phyloP scores from a whole-genome alignment of 2,329 filamentous ascomycete species.

The Fusarium sp. region DNA sequence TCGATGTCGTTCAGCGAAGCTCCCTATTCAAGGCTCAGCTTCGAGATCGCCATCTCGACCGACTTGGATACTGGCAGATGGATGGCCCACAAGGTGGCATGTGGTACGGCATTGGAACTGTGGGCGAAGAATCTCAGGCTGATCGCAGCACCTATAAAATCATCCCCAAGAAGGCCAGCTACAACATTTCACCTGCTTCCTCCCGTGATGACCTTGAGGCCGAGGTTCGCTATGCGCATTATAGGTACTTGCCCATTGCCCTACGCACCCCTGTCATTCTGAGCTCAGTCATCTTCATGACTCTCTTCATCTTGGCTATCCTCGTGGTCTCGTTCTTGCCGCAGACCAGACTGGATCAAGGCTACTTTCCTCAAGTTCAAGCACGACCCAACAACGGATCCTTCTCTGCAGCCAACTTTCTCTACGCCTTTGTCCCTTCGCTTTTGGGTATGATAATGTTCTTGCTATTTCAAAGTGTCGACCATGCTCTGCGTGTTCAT shows the following conservation, averaged over 20 bases:
- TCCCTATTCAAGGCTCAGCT: conserved; percentile 65
- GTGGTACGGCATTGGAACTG: conserved; percentile 81
- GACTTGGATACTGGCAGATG: conserved; percentile 88
- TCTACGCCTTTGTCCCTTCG: conserved; percentile 82
- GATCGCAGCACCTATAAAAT: conserved; percentile 42
- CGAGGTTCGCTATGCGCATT: conserved; percentile 49
- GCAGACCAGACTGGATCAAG: conserved; percentile 70
- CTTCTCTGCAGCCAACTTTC: conserved; percentile 88
- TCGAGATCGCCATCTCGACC: conserved; percentile 69
- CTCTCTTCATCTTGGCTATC: conserved; percentile 75
- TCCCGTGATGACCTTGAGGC: conserved; percentile 46
- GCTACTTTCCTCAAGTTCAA: conserved; percentile 77
- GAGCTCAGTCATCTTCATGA: conserved; percentile 70
- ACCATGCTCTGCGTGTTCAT: conserved; percentile 73
- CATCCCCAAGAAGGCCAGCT: conserved; percentile 47
- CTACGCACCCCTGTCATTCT: conserved; percentile 75
- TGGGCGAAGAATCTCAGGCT: conserved; percentile 48
- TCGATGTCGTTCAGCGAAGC: conserved; percentile 65
- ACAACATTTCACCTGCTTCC: conserved; percentile 49
- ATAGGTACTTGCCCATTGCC: conserved; percentile 81
- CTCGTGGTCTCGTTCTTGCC: conserved; percentile 83
- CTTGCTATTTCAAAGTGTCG: conserved; percentile 74
- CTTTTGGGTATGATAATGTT: conserved; percentile 75
- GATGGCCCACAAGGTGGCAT: conserved; percentile 72
- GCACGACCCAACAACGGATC: conserved; percentile 70